phyloP scores from a whole-genome alignment of 306 rosid species.

The Coriaria nepalensis region DNA sequence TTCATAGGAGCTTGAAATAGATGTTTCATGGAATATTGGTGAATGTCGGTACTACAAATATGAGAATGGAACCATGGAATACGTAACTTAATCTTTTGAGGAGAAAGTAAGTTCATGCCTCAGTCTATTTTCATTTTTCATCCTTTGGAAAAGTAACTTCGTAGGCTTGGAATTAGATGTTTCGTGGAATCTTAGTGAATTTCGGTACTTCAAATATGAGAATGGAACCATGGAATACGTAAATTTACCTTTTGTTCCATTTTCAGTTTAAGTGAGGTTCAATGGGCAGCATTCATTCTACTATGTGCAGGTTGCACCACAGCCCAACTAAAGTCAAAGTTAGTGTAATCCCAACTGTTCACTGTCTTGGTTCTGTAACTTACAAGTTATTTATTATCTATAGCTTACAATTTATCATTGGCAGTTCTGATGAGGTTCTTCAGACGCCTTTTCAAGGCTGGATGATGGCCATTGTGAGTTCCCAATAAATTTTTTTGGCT shows the following conservation, averaged over 20 bases:
- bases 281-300: conserved; percentile 95
- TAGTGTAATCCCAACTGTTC: conserved; percentile 18
- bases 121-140: conserved; percentile 7
- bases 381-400: not conserved
- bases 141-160: not conserved
- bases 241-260: not conserved
- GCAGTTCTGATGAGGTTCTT: conserved; percentile 86
- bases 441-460: conserved; percentile 93
- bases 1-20: not conserved
- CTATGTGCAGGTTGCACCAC: conserved; percentile 92
- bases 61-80: not conserved
- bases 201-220: not conserved
- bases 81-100: not conserved
- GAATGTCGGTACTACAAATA: no score
- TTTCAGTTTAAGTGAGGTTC: conserved; percentile 88
- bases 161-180: no score
- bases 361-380: not conserved
- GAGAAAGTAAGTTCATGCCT: conserved; percentile 34
- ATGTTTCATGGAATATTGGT: no score
- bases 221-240: not conserved
- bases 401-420: conserved; percentile 1
- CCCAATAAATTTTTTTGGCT: conserved; percentile 11
- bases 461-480: conserved; percentile 95
- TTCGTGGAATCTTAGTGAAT: no score
- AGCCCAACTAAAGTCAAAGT: conserved; percentile 84